Percentiles rank a stretch among this genome's conserved stretches.
Conservation (phyloP, 441 rosid species). For the Syzygium syzygioides region DNA sequence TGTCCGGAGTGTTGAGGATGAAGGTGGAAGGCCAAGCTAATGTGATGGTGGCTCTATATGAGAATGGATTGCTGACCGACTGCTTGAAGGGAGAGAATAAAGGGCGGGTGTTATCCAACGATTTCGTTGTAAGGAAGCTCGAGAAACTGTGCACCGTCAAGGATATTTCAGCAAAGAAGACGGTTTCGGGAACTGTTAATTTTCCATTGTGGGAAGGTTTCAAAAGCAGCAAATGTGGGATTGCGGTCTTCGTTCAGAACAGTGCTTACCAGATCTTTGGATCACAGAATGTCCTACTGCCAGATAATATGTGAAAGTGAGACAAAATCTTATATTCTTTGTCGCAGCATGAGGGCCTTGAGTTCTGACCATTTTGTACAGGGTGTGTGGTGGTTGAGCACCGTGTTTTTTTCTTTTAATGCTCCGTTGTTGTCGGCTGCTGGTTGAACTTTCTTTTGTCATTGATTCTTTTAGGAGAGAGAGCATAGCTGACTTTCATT, state of each 20-base stretch:
- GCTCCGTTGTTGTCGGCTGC: neutral
- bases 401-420: neutral
- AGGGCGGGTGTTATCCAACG: slow-evolving; percentile 65
- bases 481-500: neutral
- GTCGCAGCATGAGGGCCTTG: neutral
- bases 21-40: slow-evolving; percentile 49
- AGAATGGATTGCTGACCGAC: slow-evolving; percentile 61
- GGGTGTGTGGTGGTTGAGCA: slow-evolving; percentile 11
- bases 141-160: slow-evolving; percentile 64
- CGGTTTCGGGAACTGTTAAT: slow-evolving; percentile 49
- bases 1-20: slow-evolving; percentile 52
- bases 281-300: slow-evolving; percentile 53
- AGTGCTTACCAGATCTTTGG: slow-evolving; percentile 62
- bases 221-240: slow-evolving; percentile 56
- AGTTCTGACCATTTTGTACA: slow-evolving; percentile 19
- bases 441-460: neutral
- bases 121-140: slow-evolving; percentile 72
- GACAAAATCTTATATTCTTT: neutral
- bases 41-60: slow-evolving; percentile 77
- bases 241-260: slow-evolving; percentile 62
- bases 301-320: slow-evolving; percentile 35
- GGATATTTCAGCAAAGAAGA: slow-evolving; percentile 55
- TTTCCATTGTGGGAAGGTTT: slow-evolving; percentile 75
- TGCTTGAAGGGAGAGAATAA: slow-evolving; percentile 67
- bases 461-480: neutral